A percentile compares a stretch with the other conserved stretches of the same genome.
These are phyloP conservation scores for Dendrobium chrysotoxum DNA, from an alignment of 106 monocot genomes.

Conservation along the genomic window DNA sequence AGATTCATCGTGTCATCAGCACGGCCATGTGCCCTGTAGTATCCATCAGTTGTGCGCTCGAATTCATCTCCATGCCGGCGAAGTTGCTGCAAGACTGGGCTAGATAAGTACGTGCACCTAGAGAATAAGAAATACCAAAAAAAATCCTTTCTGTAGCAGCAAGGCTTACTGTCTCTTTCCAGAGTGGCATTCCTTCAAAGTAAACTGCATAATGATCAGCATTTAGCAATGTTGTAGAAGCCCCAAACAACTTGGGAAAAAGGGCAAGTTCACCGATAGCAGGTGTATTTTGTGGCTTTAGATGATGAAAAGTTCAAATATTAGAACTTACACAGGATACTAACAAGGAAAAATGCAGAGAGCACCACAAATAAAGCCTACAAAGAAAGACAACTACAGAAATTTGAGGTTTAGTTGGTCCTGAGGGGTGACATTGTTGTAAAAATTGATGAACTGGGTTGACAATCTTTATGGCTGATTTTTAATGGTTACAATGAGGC, in stretches of 20 bases:
- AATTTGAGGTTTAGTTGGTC: too few relatives aligned
- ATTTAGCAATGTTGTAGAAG: conserved; percentile 74
- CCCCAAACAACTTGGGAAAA: conserved; percentile 69
- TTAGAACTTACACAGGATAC: background rate
- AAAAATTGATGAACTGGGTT: background rate
- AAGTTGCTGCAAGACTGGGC: conserved; percentile 44
- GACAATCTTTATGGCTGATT: background rate
- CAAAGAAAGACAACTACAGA: background rate
- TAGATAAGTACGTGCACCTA: background rate
- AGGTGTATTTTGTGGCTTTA: conserved; percentile 41
- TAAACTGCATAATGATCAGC: conserved; percentile 80
- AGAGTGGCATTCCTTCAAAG: conserved; percentile 81
- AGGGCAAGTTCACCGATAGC: conserved; percentile 88
- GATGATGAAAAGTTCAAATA: background rate
- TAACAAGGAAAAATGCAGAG: background rate
- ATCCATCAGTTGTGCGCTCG: conserved; percentile 60
- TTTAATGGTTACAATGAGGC: background rate
- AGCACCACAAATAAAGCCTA: background rate
- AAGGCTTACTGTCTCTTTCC: conserved; percentile 61
- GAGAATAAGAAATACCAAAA: background rate
- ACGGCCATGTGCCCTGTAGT: conserved; percentile 91
- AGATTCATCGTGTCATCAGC: conserved; percentile 99
- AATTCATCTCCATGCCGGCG: conserved; percentile 96
- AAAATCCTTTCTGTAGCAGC: background rate
- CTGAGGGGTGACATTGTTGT: too few relatives aligned